A percentile compares a stretch with the other conserved stretches of the same genome.
phyloP scores from a whole-genome alignment of 2,329 filamentous ascomycete genomes.

The Penicillium sp. region DNA sequence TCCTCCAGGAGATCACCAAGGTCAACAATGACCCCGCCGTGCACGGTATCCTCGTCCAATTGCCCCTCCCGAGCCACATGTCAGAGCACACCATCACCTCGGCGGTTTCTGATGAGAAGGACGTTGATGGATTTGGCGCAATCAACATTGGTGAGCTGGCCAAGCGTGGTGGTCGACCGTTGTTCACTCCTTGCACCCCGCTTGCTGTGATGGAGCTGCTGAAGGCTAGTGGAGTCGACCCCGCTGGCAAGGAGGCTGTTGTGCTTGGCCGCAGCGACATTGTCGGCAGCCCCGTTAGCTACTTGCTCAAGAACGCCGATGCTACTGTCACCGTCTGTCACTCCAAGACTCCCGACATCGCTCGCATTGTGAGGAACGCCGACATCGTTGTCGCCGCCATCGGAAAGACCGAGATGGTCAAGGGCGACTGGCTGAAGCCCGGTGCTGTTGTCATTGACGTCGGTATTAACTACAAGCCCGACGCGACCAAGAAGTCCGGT shows the following conservation, averaged over 20 bases:
- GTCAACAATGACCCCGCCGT: constrained; percentile 85
- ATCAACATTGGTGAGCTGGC: constrained; percentile 94
- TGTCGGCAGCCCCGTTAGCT: constrained; percentile 94
- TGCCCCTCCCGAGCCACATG: constrained; percentile 84
- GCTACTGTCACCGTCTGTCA: constrained; percentile 97
- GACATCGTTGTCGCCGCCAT: constrained; percentile 93
- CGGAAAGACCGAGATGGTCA: constrained; percentile 80
- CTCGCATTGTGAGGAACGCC: constrained; percentile 73
- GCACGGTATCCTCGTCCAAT: constrained; percentile 89
- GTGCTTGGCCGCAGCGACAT: constrained; percentile 95
- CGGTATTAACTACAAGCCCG: constrained; percentile 91
- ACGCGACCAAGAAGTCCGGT: constrained; percentile 86
- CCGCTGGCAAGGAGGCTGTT: constrained; percentile 88
- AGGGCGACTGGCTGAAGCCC: constrained; percentile 92
- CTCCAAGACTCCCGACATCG: constrained; percentile 74
- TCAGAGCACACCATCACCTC: constrained; percentile 89
- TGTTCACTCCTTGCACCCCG: constrained; percentile 92
- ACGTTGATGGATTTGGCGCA: constrained; percentile 95
- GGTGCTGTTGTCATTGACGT: constrained; percentile 97
- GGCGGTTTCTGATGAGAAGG: constrained; percentile 87
- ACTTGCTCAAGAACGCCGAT: constrained; percentile 89
- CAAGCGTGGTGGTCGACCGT: constrained; percentile 84
- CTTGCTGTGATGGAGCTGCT: constrained; percentile 96
- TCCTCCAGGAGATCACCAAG: constrained; percentile 74
- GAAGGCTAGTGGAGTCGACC: constrained; percentile 75